Evolutionary conservation across 768 basidiomycete species (phyloP).

Genomic region (Asterophora parasitica): DNA sequence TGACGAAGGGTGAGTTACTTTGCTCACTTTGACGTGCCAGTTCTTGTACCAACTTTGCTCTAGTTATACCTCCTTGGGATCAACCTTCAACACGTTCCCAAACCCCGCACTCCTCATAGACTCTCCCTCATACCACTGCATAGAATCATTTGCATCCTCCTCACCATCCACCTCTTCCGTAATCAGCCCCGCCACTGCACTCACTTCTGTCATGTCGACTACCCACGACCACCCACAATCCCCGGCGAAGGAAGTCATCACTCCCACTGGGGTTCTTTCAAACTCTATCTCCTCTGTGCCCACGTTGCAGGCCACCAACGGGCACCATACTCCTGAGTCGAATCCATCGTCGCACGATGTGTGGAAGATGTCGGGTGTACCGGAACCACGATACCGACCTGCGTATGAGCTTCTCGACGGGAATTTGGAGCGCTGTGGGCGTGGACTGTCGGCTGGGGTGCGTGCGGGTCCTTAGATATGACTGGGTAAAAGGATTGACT

Average conservation of each 20-base stretch:
- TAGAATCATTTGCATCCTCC: not conserved
- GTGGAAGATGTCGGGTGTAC: slow-evolving; percentile 10
- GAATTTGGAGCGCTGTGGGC: slow-evolving; percentile 66
- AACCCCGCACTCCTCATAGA: slow-evolving; percentile 75
- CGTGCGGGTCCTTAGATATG: not conserved
- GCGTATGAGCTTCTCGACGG: slow-evolving; percentile 80
- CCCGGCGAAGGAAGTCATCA: slow-evolving; percentile 14
- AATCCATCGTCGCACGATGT: slow-evolving; percentile 7
- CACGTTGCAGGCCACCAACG: slow-evolving; percentile 14
- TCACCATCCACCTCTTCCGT: slow-evolving; percentile 21
- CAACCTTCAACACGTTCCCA: slow-evolving; percentile 89
- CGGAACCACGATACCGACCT: slow-evolving; percentile 51
- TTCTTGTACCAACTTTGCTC: not conserved
- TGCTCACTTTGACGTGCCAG: not conserved
- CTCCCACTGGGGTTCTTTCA: slow-evolving; percentile 26
- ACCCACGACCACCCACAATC: slow-evolving; percentile 13
- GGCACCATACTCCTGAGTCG: not conserved
- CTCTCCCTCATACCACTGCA: slow-evolving; percentile 7
- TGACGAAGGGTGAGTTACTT: slow-evolving; percentile 71
- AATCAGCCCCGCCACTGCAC: slow-evolving; percentile 19
- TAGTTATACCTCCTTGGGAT: slow-evolving; percentile 97
- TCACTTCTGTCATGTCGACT: slow-evolving; percentile 22
- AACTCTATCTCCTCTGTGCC: slow-evolving; percentile 26
- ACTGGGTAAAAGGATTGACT: not conserved
- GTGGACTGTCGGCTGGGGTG: slow-evolving; percentile 28